Evolutionary conservation across 345 rosid genomes (phyloP).

Genomic region (Lepidium didymum): DNA sequence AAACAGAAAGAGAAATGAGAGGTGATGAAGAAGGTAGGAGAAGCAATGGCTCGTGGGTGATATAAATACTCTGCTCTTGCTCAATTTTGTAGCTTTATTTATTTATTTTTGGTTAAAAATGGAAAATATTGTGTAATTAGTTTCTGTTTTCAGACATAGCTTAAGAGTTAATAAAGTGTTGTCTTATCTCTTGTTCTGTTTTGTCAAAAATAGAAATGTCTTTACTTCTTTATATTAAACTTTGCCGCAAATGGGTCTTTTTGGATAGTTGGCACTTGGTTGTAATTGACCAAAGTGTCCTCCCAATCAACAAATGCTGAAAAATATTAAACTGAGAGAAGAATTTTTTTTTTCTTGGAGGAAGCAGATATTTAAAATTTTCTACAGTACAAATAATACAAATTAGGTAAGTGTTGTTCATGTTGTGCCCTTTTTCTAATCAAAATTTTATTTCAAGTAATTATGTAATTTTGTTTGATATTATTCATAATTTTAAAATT

Average conservation of each 20-base stretch:
- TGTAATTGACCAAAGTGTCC: slow-evolving; percentile 17
- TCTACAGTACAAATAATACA: too few species aligned
- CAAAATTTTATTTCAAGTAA: too few species aligned
- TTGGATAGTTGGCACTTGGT: slow-evolving; percentile 24
- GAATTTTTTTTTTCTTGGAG: too few species aligned
- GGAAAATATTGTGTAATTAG: not conserved
- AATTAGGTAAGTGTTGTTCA: too few species aligned
- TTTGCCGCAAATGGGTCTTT: slow-evolving; percentile 22
- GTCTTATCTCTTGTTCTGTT: not conserved
- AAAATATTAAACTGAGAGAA: not conserved
- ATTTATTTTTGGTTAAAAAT: not conserved
- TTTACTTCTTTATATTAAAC: slow-evolving; percentile 8
- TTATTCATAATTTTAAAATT: too few species aligned
- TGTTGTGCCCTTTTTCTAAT: too few species aligned
- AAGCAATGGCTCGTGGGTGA: slow-evolving; percentile 26
- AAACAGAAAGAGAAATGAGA: slow-evolving; percentile 10
- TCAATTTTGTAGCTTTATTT: not conserved
- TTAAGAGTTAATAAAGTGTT: not conserved
- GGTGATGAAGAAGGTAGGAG: slow-evolving; percentile 19
- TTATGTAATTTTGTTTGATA: too few species aligned
- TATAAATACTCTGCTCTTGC: slow-evolving; percentile 30
- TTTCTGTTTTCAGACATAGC: not conserved
- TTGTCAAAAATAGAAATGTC: slow-evolving; percentile 4
- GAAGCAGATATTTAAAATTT: too few species aligned
- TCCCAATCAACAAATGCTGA: not conserved